phyloP scores from a whole-genome alignment of 345 rosid genomes.

The Dipteronia dyeriana region DNA sequence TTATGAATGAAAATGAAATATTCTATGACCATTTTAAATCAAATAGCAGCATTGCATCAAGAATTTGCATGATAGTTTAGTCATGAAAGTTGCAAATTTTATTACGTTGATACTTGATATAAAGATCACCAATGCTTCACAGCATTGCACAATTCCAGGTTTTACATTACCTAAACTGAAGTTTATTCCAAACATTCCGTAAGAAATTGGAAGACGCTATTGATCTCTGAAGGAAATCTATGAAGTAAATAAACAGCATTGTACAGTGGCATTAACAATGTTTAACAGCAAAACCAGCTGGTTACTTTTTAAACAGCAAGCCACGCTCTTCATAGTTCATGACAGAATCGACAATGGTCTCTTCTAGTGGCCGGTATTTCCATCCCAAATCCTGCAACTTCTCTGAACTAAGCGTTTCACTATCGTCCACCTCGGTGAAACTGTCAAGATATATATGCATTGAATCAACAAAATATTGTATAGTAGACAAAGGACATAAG shows the following conservation, averaged over 20 bases:
- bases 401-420: constrained; percentile 33
- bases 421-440: constrained; percentile 33
- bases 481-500: background rate
- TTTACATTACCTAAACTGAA: background rate
- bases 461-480: background rate
- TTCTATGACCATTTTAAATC: background rate
- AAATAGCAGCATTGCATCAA: background rate
- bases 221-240: background rate
- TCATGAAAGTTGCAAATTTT: background rate
- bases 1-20: too few species aligned
- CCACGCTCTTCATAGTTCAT: constrained; percentile 38
- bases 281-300: background rate
- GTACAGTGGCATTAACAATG: background rate
- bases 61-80: background rate
- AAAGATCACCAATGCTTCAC: background rate
- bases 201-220: background rate
- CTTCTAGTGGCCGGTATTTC: constrained; percentile 55
- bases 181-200: background rate
- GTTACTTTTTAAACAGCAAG: background rate
- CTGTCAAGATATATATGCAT: constrained; percentile 22
- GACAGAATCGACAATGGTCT: constrained; percentile 54
- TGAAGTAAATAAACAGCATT: background rate
- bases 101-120: background rate
- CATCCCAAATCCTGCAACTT: constrained; percentile 58
- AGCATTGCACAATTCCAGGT: background rate